These are phyloP conservation scores for Lentinula detonsa DNA, from an alignment of 768 basidiomycete species.

Conservation along the genomic window DNA sequence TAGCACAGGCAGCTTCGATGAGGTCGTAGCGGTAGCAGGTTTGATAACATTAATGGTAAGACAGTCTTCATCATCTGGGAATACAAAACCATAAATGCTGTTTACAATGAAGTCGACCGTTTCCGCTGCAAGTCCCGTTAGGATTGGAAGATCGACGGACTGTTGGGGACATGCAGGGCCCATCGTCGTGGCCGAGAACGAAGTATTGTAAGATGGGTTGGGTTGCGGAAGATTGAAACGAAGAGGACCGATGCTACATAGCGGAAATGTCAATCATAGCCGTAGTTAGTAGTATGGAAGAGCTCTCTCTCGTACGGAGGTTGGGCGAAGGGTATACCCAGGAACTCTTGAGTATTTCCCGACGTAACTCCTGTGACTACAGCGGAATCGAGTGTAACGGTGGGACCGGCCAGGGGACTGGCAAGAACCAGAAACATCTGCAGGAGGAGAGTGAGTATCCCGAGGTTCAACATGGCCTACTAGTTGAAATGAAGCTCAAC, in stretches of 20 bases:
- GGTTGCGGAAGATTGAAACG: constrained; percentile 37
- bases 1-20: constrained; percentile 45
- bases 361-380: constrained; percentile 34
- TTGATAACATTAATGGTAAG: constrained; percentile 48
- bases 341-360: constrained; percentile 30
- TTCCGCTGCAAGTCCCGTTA: constrained; percentile 27
- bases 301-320: constrained; percentile 36
- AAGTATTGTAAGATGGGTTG: constrained; percentile 26
- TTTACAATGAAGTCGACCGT: constrained; percentile 19
- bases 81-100: constrained; percentile 6
- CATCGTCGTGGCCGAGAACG: constrained; percentile 29
- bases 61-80: constrained; percentile 10
- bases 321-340: constrained; percentile 51
- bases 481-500: neutral
- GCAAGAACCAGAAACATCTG: neutral
- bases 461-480: neutral
- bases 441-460: neutral
- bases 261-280: neutral
- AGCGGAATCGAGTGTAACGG: constrained; percentile 34
- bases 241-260: constrained; percentile 26
- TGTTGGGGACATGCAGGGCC: constrained; percentile 47
- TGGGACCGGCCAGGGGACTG: constrained; percentile 15
- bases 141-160: constrained; percentile 25
- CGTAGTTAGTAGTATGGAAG: neutral
- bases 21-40: constrained; percentile 31